Evolutionary conservation across 208 protist genomes (phyloP), one percentile per base, ranked within the genome.

Genomic region (Tetramitus jugosus): DNA sequence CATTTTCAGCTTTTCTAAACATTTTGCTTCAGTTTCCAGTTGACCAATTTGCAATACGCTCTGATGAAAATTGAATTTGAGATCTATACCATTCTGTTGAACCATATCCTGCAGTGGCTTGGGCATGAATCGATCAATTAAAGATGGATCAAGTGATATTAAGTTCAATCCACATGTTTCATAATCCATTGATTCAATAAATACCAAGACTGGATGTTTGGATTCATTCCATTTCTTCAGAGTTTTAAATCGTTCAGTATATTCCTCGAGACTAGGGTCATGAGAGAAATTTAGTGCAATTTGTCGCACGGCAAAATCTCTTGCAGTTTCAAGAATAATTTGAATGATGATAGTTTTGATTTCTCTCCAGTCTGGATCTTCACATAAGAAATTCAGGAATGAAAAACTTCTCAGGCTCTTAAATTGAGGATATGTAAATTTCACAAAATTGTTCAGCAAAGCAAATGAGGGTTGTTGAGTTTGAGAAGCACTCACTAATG

Each of bases 21-120:
- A 35, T 49, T 71, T 4, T 35, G 49, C 1, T 49, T 71, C 65
- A 31, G 65, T 33, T 46, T 49, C 45, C 31, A 13, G n/a, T 67
- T 62, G 76, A 39, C 53, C 53, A 2, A 72, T 78, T 42, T 69
- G 14, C 0, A 4, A 3, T n/a, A 56, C 0, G 14, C 77, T 68
- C 43, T 2, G 29, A n/a, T 45, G 29, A 53, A 81, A 64, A 31
- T 77, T 20, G 29, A 81, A 62, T 26, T 60, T 67, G 3, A 62
- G 31, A 49, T 82, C 53, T 20, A 74, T 7, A n/a, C 42, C 37
- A 46, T 75, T n/a, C 29, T 42, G 3, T 39, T 79, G 77, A 0
- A 80, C 14, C 3, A 49, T 4, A 20, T 46, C 4, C 35, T 17
- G 13, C 31, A 49, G 26, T 8, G 17, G 35, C 33, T 71, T 23